Evolutionary conservation across 2,329 filamentous ascomycete species (phyloP).

Genomic region (Scedosporium minutisporum): DNA sequence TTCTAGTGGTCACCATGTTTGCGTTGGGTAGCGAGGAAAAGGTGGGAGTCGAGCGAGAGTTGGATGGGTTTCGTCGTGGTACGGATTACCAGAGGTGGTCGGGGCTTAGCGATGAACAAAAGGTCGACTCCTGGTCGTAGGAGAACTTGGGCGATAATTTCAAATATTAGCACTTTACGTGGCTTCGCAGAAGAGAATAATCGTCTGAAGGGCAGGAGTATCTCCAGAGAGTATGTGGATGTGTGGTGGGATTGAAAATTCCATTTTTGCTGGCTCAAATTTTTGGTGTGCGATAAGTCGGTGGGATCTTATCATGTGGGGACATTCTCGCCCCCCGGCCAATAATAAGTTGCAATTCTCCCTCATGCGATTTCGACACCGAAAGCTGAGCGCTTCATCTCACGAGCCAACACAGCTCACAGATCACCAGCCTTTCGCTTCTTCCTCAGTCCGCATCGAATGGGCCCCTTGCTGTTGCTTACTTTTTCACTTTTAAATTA

Average conservation of each 20-base stretch:
- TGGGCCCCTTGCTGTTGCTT: too few relatives aligned
- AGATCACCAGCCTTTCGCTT: not conserved
- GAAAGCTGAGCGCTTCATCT: not conserved
- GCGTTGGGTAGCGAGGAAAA: not conserved
- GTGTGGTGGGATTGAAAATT: too few relatives aligned
- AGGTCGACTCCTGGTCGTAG: too few relatives aligned
- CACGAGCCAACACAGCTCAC: not conserved
- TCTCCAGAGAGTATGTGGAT: too few relatives aligned
- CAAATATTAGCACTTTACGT: too few relatives aligned
- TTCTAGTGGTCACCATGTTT: slow-evolving; percentile 12
- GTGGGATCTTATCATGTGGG: not conserved
- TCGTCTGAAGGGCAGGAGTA: too few relatives aligned
- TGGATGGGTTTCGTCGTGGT: not conserved
- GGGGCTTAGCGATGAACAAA: too few relatives aligned
- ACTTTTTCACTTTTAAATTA: too few relatives aligned
- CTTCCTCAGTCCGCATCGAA: too few relatives aligned
- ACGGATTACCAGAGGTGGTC: too few relatives aligned
- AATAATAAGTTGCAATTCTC: not conserved
- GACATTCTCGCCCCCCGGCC: not conserved
- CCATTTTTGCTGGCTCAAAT: not conserved
- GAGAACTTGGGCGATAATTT: too few relatives aligned
- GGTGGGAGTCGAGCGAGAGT: not conserved
- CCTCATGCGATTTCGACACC: not conserved
- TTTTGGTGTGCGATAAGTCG: slow-evolving; percentile 6
- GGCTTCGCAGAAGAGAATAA: too few relatives aligned